phyloP scores from a whole-genome alignment of 78 protist genomes.

The Cavenderia fasciculata region DNA sequence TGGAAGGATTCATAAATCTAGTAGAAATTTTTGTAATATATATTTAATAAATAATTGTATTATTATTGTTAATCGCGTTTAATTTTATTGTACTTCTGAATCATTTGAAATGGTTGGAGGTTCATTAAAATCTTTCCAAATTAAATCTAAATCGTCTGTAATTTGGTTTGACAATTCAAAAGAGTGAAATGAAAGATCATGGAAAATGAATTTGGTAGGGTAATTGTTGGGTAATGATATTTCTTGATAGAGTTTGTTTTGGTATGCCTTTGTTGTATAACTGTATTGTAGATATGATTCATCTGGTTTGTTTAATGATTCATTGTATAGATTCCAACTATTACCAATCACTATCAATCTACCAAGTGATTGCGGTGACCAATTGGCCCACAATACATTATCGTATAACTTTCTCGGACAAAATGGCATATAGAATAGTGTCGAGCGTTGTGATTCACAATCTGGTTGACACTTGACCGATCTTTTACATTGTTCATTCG shows the following conservation, averaged over 20 bases:
- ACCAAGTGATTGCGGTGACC: background rate
- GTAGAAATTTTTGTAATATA: too few relatives aligned
- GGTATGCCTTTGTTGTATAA: slow-evolving; percentile 11
- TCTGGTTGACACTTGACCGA: background rate
- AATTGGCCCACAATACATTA: slow-evolving; percentile 62
- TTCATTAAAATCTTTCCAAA: background rate
- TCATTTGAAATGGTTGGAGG: background rate
- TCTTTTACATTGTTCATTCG: slow-evolving; percentile 49
- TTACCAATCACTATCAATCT: slow-evolving; percentile 15
- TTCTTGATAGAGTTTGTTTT: slow-evolving; percentile 12
- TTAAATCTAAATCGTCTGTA: background rate
- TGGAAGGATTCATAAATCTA: background rate
- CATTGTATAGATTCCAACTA: slow-evolving; percentile 38
- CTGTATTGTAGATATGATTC: slow-evolving; percentile 17
- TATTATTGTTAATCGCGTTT: too few relatives aligned
- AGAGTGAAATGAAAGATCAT: slow-evolving; percentile 37
- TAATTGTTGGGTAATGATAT: slow-evolving; percentile 8
- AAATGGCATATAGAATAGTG: slow-evolving; percentile 70
- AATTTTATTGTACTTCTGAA: too few relatives aligned
- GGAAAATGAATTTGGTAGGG: slow-evolving; percentile 31
- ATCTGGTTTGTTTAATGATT: background rate
- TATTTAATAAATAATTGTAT: too few relatives aligned
- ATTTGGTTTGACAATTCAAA: background rate
- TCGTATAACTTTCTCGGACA: slow-evolving; percentile 59
- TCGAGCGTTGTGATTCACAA: background rate